Base-by-base conservation (phyloP, 306 rosid genomes). In the Prunus kanzakura region DNA sequence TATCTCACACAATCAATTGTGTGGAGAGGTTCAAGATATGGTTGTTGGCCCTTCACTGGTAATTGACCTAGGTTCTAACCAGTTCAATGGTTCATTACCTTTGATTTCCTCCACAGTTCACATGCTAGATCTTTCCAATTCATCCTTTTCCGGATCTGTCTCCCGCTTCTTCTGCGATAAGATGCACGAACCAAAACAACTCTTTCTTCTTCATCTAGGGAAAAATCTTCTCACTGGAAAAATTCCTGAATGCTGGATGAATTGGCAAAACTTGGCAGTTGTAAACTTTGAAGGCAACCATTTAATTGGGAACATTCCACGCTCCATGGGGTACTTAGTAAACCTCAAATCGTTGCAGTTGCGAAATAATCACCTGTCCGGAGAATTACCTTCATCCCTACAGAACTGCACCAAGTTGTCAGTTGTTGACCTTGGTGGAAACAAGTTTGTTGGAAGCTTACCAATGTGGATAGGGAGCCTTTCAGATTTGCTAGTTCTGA, bases 291-390 rank as follows among this genome's bases (percentile, higher is more conserved):
- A 81, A 0, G 12, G 14, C 27, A 87, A 87, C 81, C 73, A 76
- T 13, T 76, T 85, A 0, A 63, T 47, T 10, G 87, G 91, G 20
- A 35, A 64, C 9, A 80, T 85, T 8, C 91, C 91, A 30, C 73
- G 54, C 11, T 84, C 87, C 74, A 78, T 84, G 50, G 66, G 73
- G 71, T 56, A 43, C 62, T 63, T 78, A 30, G 1, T 6, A 22
- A 9, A 18, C 2, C 70, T 83, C 0, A 0, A 4, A 18, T 45
- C 82, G 1, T 11, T 84, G 13, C 66, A 72, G 14, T 14, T 73
- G 18, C 70, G 29, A 11, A 80, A 73, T 32, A 84, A 84, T 16
- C 68, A 23, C 2, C 51, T 83, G 2, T 75, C 30, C 1, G 81
- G 86, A 41, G 58, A 64, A 35, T 56, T 83, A 2, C 81, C 80